Base-by-base conservation (phyloP, 169 alveolate species). In the Eimeria tenella region DNA sequence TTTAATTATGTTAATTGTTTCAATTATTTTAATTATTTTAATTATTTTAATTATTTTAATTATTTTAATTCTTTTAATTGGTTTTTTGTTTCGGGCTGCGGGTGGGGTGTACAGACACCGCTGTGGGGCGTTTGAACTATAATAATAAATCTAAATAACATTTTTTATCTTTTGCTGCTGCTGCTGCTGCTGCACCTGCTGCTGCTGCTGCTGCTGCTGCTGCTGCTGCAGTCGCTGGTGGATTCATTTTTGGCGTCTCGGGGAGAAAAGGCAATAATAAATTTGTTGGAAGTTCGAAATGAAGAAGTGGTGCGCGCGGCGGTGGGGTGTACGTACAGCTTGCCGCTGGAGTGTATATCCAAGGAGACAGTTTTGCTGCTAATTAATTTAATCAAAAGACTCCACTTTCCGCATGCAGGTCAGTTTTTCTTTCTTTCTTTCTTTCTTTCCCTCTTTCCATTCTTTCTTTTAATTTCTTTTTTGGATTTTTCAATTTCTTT, bases 281-380 rank as follows among this genome's bases (percentile, higher is more conserved):
- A 81, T 25, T 70, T 81, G 56, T 23, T 81, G 89, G 89, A 81
- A 17, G 89, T 81, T 5, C 52, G 55, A 13, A 23, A 81, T 55
- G 89, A 81, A 56, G 89, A 81, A 23, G 89, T 81, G 4, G 52
- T 81, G 4, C 50, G 52, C 19, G 55, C 89, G 6, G 89, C 89
- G 6, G 71, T 81, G 56, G 89, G 55, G 89, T 81, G 89, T 56
- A 13, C 55, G 15, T 53, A 81, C 89, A 81, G 89, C 89, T 53
- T 81, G 3, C 89, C 89, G 6, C 19, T 81, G 8, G 55, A 71
- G 15, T 81, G 8, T 52, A 19, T 81, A 2, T 53, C 89, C 7
- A 81, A 55, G 71, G 89, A 81, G 55, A 81, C 89, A 9, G 89
- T 84, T 21, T 6, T 19, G 42, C 63, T 60, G 15, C 91, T 84